These are phyloP conservation scores for Magnusiomyces tetraspermus DNA, from an alignment of 1,139 yeast genomes.

Conservation along the genomic window DNA sequence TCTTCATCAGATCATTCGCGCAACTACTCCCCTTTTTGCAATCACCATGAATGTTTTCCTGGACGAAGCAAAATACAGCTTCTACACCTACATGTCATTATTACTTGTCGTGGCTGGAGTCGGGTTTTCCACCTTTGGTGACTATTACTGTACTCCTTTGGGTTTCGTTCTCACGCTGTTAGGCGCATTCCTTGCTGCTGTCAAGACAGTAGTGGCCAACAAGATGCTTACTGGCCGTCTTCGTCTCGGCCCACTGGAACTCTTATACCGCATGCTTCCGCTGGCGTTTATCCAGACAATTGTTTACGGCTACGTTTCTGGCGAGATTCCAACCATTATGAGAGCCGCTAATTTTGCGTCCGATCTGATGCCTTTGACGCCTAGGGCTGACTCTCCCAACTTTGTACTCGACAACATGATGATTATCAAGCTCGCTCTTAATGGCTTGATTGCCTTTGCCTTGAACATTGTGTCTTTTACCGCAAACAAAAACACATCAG, in stretches of 20 bases:
- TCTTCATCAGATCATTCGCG: conserved; percentile 25
- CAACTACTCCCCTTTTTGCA: conserved; percentile 25
- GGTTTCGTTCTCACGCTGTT: conserved; percentile 23
- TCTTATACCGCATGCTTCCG: conserved; percentile 25
- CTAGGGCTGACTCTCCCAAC: conserved; percentile 9
- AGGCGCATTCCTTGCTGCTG: conserved; percentile 23
- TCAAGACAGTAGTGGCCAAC: conserved; percentile 24
- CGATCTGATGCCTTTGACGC: conserved; percentile 10
- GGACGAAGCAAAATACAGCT: conserved; percentile 20
- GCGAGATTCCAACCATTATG: conserved; percentile 18
- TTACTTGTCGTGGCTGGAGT: conserved; percentile 17
- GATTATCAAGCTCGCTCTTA: conserved; percentile 19
- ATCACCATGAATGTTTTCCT: conserved; percentile 20
- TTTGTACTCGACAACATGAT: conserved; percentile 15
- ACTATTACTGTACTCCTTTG: conserved; percentile 21
- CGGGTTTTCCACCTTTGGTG: conserved; percentile 21
- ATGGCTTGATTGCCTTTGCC: conserved; percentile 24
- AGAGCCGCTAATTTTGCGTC: not conserved
- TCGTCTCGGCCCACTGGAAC: conserved; percentile 22
- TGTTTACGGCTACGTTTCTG: conserved; percentile 22
- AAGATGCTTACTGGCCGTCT: conserved; percentile 23
- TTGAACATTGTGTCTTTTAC: conserved; percentile 24
- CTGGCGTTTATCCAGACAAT: conserved; percentile 22
- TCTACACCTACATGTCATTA: conserved; percentile 22
- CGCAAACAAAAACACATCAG: conserved; percentile 25